A percentile compares a stretch with the other conserved stretches of the same genome.
Conservation (phyloP, 257 asterid species). For the Fraxinus anomala region DNA sequence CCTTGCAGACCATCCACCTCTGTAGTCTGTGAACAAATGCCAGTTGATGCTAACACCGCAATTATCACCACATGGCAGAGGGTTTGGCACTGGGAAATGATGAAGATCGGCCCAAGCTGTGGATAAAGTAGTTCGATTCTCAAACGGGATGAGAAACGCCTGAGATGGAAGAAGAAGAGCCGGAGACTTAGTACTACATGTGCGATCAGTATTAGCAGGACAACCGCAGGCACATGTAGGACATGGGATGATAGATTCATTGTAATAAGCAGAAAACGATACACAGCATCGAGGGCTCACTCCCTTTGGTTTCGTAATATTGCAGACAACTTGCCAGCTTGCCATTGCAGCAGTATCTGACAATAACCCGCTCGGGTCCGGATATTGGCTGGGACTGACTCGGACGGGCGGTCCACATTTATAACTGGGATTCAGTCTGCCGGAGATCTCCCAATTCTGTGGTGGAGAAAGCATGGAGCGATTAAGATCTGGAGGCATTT, state of each 20-base stretch:
- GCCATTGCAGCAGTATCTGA: conserved; percentile 59
- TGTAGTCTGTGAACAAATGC: conserved; percentile 78
- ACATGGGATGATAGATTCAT: conserved; percentile 87
- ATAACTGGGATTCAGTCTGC: conserved; percentile 80
- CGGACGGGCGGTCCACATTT: conserved; percentile 83
- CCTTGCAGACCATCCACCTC: conserved; percentile 91
- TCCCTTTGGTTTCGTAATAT: conserved; percentile 64
- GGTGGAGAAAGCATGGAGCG: conserved; percentile 78
- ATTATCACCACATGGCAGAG: conserved; percentile 76
- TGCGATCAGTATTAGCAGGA: conserved; percentile 32
- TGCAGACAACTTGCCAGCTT: conserved; percentile 96
- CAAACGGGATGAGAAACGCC: conserved; percentile 75
- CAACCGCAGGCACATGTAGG: conserved; percentile 92
- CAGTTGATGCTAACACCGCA: conserved; percentile 91
- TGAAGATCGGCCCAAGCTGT: conserved; percentile 79
- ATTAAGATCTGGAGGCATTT: conserved; percentile 86
- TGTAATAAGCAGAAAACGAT: conserved; percentile 85
- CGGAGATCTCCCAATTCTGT: conserved; percentile 71
- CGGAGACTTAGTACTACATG: conserved; percentile 57
- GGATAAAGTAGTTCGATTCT: conserved; percentile 58
- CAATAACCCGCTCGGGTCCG: conserved; percentile 60
- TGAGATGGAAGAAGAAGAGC: conserved; percentile 86
- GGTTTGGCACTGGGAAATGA: conserved; percentile 63
- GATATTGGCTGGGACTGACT: conserved; percentile 70
- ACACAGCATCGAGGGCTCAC: conserved; percentile 84